Evolutionary conservation across 2,329 filamentous ascomycete species (phyloP).

Genomic region (Colletotrichum chlorophyti): DNA sequence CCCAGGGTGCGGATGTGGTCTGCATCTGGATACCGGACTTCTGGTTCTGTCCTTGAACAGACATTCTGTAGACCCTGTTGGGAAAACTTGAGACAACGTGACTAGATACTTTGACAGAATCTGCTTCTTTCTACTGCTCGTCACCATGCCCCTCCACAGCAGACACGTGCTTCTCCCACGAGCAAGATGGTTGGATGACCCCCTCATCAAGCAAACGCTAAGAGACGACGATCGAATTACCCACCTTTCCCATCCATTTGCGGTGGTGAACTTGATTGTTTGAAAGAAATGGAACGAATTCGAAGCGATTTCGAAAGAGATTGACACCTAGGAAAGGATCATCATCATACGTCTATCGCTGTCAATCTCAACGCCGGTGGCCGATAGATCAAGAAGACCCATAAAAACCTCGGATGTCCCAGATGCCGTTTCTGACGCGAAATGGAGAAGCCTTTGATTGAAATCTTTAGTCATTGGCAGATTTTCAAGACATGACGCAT

Average conservation of each 20-base stretch:
- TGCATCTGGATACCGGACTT: not conserved
- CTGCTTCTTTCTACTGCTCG: too few species aligned
- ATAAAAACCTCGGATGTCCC: not conserved
- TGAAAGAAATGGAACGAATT: not conserved
- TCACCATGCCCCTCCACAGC: too few species aligned
- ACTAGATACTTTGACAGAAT: too few species aligned
- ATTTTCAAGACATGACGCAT: not conserved
- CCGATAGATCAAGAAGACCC: not conserved
- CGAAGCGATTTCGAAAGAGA: not conserved
- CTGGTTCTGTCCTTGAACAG: not conserved
- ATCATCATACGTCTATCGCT: not conserved
- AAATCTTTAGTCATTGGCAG: not conserved
- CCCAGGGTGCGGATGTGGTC: not conserved
- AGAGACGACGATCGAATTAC: not conserved
- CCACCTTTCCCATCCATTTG: not conserved
- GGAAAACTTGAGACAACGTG: too few species aligned
- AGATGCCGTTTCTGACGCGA: not conserved
- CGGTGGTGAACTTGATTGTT: not conserved
- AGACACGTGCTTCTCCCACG: too few species aligned
- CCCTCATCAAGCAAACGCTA: not conserved
- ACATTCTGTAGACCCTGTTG: not conserved
- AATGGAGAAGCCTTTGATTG: not conserved
- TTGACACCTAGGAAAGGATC: not conserved
- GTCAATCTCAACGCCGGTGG: conserved; percentile 5
- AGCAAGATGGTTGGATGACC: too few species aligned